Evolutionary conservation across 257 asterid genomes (phyloP).

Genomic region (Solanum ahanhuiri): DNA sequence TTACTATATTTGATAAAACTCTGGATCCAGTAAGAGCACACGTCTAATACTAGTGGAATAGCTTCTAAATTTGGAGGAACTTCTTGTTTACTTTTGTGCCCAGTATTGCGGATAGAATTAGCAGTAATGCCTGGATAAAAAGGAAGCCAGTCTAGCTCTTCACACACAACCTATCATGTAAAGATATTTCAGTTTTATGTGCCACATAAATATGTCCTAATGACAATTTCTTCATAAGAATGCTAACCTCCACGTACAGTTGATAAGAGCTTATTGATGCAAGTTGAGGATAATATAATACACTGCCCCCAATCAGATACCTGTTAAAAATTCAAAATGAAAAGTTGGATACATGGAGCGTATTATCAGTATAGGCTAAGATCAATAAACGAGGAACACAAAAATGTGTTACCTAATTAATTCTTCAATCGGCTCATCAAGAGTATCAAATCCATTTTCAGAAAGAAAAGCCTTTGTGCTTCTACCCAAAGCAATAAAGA

Average conservation of each 20-base stretch:
- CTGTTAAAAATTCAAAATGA: constrained; percentile 29
- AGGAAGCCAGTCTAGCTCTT: constrained; percentile 98
- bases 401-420: constrained; percentile 47
- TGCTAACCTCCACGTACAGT: constrained; percentile 98
- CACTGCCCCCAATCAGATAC: constrained; percentile 89
- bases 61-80: constrained; percentile 69
- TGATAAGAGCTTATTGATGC: constrained; percentile 96
- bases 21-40: constrained; percentile 90
- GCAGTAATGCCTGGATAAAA: constrained; percentile 70
- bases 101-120: constrained; percentile 29
- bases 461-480: constrained; percentile 62
- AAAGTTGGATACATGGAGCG: background rate
- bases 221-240: constrained; percentile 11
- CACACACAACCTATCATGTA: constrained; percentile 80
- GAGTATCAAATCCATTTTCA: constrained; percentile 58
- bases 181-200: constrained; percentile 13
- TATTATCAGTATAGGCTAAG: background rate
- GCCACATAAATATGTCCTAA: constrained; percentile 5
- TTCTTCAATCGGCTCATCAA: constrained; percentile 68
- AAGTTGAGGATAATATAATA: constrained; percentile 90
- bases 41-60: constrained; percentile 58
- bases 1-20: constrained; percentile 87
- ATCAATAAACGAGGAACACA: background rate
- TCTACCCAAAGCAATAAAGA: constrained; percentile 94
- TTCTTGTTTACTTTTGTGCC: constrained; percentile 46